Percentiles rank a stretch among this genome's conserved stretches.
phyloP scores from a whole-genome alignment of 768 basidiomycete species.

The Agaricus sinodeliciosus region DNA sequence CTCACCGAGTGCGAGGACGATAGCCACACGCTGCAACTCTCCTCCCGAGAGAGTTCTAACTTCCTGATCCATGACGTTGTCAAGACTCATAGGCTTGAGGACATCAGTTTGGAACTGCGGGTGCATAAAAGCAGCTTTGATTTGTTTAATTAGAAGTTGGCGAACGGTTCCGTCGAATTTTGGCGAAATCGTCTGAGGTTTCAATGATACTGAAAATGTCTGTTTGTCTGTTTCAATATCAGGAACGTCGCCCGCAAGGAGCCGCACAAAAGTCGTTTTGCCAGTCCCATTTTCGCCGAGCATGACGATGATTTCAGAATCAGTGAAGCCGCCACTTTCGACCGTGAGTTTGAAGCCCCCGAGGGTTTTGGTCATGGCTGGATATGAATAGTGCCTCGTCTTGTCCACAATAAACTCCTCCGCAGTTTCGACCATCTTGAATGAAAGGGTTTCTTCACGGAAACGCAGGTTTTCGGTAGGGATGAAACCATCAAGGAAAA shows the following conservation, averaged over 20 bases:
- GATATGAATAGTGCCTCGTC: conserved; percentile 87
- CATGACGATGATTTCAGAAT: conserved; percentile 99
- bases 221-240: conserved; percentile 81
- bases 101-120: conserved; percentile 99
- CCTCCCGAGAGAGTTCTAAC: conserved; percentile 98
- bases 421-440: conserved; percentile 96
- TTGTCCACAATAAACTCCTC: conserved; percentile 87
- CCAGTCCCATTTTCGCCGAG: conserved; percentile 99
- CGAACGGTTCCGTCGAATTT: conserved; percentile 97
- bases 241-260: conserved; percentile 89
- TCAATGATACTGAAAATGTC: conserved; percentile 83
- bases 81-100: conserved; percentile 94
- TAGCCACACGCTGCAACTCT: conserved; percentile 96
- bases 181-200: conserved; percentile 97
- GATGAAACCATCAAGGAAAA: conserved; percentile 98
- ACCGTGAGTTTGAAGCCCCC: conserved; percentile 95
- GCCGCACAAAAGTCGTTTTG: conserved; percentile 95
- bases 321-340: conserved; percentile 87
- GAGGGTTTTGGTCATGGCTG: conserved; percentile 94
- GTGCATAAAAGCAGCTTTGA: conserved; percentile 96
- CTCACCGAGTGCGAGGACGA: conserved; percentile 83
- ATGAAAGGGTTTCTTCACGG: conserved; percentile 90
- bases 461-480: conserved; percentile 98
- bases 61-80: conserved; percentile 94
- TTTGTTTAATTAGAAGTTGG: conserved; percentile 89